phyloP scores from a whole-genome alignment of 2,329 filamentous ascomycete species.

The Albifimbria verrucaria region DNA sequence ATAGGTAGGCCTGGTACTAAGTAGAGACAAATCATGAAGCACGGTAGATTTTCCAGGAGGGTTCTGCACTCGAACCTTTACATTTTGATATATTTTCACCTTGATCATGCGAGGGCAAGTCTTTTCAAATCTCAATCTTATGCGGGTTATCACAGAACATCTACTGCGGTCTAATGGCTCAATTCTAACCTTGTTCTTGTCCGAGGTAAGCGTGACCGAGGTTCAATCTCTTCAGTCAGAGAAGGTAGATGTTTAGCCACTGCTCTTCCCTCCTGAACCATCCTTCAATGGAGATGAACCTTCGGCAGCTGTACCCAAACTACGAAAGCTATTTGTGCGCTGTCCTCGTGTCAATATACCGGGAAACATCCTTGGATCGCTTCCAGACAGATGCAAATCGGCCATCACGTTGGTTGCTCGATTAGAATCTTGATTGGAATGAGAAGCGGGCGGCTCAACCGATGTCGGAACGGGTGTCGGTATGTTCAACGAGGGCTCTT shows the following conservation, averaged over 20 bases:
- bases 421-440: neutral
- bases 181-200: too few species aligned
- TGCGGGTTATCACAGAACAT: too few species aligned
- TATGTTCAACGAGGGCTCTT: neutral
- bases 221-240: too few species aligned
- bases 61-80: too few species aligned
- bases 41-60: too few species aligned
- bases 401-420: conserved; percentile 27
- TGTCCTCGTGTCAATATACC: conserved; percentile 58
- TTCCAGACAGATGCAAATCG: conserved; percentile 49
- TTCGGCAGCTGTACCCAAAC: conserved; percentile 20
- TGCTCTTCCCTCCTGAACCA: neutral
- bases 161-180: too few species aligned
- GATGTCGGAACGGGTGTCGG: neutral
- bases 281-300: conserved; percentile 9
- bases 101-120: too few species aligned
- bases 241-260: neutral
- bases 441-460: neutral
- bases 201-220: too few species aligned
- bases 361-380: conserved; percentile 69
- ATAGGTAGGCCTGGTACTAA: too few species aligned
- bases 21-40: too few species aligned
- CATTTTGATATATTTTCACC: too few species aligned
- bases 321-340: conserved; percentile 38
- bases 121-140: too few species aligned